Evolutionary conservation across 768 basidiomycete genomes (phyloP).

Genomic region (Tylopilus plumbeoviolaceoides): DNA sequence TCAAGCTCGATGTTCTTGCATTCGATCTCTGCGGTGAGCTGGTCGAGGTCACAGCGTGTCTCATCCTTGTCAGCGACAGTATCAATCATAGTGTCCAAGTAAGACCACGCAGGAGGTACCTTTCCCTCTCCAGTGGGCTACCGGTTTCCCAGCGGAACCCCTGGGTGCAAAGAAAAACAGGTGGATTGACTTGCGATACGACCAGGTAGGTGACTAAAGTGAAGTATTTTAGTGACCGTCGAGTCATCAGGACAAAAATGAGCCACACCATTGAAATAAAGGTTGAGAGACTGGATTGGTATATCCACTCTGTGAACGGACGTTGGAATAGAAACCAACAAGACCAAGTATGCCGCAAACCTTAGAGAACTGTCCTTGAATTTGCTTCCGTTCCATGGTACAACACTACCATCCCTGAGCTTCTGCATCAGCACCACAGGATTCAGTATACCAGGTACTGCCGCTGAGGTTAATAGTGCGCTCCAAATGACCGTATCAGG

Average conservation of each 20-base stretch:
- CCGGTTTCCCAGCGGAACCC: slow-evolving; percentile 88
- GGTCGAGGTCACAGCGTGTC: no score
- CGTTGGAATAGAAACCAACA: not conserved
- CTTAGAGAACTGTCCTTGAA: slow-evolving; percentile 92
- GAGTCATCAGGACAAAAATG: not conserved
- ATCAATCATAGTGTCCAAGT: no score
- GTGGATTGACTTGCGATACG: slow-evolving; percentile 95
- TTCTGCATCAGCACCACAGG: slow-evolving; percentile 90
- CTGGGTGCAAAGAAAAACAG: slow-evolving; percentile 92
- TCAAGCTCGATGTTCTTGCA: no score
- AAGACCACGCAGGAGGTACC: slow-evolving; percentile 38
- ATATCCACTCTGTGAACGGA: slow-evolving; percentile 74
- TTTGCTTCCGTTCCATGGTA: slow-evolving; percentile 90
- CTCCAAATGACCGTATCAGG: no score
- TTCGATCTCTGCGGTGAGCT: no score
- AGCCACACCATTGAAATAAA: slow-evolving; percentile 76
- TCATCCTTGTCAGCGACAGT: no score
- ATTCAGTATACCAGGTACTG: no score
- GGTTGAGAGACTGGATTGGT: slow-evolving; percentile 80
- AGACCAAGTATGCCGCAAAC: slow-evolving; percentile 33
- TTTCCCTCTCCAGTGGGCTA: slow-evolving; percentile 91
- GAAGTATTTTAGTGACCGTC: not conserved
- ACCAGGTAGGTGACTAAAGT: slow-evolving; percentile 80
- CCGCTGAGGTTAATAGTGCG: no score
- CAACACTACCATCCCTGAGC: slow-evolving; percentile 67